Conservation (phyloP, 2,329 filamentous ascomycete genomes). For the Elsinoe arachidis region DNA sequence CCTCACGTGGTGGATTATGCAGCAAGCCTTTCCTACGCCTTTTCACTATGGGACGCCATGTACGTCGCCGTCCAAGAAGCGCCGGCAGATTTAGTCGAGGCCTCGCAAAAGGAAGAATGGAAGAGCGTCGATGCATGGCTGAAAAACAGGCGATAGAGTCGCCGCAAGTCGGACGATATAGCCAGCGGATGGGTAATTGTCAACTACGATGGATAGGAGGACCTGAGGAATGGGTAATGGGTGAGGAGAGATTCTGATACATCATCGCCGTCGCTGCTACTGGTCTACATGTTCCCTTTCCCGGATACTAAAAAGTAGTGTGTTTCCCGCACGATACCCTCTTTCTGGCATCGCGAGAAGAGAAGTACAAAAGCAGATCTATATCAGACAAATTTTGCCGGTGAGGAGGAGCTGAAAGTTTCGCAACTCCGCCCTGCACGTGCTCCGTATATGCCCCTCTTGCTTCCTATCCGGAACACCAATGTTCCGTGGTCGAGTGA, state of each 20-base stretch:
- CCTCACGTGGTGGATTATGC: conserved; percentile 51
- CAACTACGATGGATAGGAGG: not conserved
- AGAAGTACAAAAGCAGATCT: not conserved
- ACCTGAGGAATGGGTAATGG: not conserved
- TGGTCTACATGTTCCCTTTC: not conserved
- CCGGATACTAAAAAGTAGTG: too few species aligned
- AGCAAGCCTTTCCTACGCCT: conserved; percentile 51
- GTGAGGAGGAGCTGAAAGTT: too few species aligned
- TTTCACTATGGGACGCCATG: conserved; percentile 58
- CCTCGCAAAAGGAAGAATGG: conserved; percentile 45
- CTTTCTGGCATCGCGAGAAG: not conserved
- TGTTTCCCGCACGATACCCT: conserved; percentile 2
- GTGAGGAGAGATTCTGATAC: conserved; percentile 8
- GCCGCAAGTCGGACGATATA: not conserved
- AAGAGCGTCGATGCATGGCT: conserved; percentile 30
- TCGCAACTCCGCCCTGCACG: too few species aligned
- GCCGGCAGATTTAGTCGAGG: conserved; percentile 37
- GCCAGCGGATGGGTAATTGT: too few species aligned
- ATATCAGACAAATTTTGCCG: not conserved
- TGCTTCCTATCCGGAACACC: not conserved
- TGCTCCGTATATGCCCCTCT: not conserved
- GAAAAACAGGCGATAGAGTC: conserved; percentile 12
- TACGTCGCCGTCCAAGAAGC: conserved; percentile 50
- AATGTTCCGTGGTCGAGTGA: not conserved
- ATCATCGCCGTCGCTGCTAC: not conserved